Evolutionary conservation across 2,329 filamentous ascomycete genomes (phyloP), one percentile per base, ranked within the genome.

Genomic region (Aphanocladium album): DNA sequence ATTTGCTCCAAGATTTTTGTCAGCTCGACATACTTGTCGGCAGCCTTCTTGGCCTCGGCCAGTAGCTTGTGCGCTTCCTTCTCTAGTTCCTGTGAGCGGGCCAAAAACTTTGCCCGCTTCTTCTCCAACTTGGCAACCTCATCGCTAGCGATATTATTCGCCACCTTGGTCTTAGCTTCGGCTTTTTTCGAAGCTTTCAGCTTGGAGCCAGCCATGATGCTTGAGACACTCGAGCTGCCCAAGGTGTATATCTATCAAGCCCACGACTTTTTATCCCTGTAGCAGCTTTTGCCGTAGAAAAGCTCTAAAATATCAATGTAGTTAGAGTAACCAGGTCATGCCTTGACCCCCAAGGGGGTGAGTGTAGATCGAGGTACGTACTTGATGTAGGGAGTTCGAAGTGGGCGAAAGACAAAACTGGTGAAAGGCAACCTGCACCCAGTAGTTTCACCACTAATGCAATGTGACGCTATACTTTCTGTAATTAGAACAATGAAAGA

Each of bases 11-110:
- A 60, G 4, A 54, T 53, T 37, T 62, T 54, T 9, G 63, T 65
- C 56, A 70, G 59, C 23, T 62, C 61, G 57, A 71, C 66, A 41
- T 73, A 71, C 46, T 70, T 64, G 11, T 65, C 65, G 30, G 67
- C 66, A 25, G 67, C 65, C 60, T 71, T 73, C 62, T 76, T 72
- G 0, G 79, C 74, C 60, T 80, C 72, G 1, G 66, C 67, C 65
- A 77, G 65, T 37, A 82, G 62, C 68, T 76, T 75, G 23, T 69
- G 64, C 2, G 73, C 76, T 67, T 79, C 70, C 2, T 66, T 67
- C 66, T 79, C 74, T 39, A 79, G 70, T 66, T 75, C 74, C 27
- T 77, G 71, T 35, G 75, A 74, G 30, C 74, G 74, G n/a, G 63
- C 62, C 25, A 75, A 70, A 54, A 79, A 64, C 21, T 73, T 73